A percentile compares a stretch with the other conserved stretches of the same genome.
These are phyloP conservation scores for Saccharum hybrid DNA, from an alignment of 202 grass and related monocot genomes.

Conservation along the genomic window DNA sequence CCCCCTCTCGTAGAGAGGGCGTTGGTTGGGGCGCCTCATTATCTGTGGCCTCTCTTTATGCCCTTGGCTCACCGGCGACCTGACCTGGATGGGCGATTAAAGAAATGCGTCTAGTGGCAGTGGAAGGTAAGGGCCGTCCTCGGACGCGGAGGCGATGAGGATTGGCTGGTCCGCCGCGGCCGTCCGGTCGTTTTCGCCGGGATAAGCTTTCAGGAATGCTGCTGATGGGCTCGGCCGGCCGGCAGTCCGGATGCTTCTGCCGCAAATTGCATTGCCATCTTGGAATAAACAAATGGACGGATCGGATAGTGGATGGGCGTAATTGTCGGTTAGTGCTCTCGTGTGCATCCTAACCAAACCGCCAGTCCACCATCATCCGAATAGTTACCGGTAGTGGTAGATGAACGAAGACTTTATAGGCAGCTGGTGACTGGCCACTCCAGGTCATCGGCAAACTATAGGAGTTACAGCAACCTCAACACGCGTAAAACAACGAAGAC, in stretches of 20 bases:
- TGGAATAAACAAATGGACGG: neutral
- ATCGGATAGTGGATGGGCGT: neutral
- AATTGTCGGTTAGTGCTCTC: neutral
- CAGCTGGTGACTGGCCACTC: neutral
- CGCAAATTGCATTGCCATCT: conserved; percentile 3
- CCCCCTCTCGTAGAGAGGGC: neutral
- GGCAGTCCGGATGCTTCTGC: conserved; percentile 23
- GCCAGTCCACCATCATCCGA: too few species aligned
- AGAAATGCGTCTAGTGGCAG: conserved; percentile 36
- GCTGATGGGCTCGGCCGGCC: conserved; percentile 27
- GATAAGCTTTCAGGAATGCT: conserved; percentile 45
- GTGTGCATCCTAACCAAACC: conserved; percentile 32
- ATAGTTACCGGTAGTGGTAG: neutral
- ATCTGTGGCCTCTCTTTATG: conserved; percentile 31
- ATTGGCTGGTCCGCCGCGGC: conserved; percentile 45
- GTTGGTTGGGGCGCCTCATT: conserved; percentile 42
- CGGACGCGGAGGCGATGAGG: conserved; percentile 49
- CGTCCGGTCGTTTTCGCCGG: conserved; percentile 51
- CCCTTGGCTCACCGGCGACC: conserved; percentile 36
- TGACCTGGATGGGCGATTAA: conserved; percentile 39
- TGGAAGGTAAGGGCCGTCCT: conserved; percentile 23
- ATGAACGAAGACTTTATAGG: neutral
- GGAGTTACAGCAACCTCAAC: neutral
- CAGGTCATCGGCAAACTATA: neutral
- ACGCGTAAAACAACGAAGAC: too few species aligned